Evolutionary conservation across 2,329 filamentous ascomycete species (phyloP).

Genomic region (Tothia fuscella): DNA sequence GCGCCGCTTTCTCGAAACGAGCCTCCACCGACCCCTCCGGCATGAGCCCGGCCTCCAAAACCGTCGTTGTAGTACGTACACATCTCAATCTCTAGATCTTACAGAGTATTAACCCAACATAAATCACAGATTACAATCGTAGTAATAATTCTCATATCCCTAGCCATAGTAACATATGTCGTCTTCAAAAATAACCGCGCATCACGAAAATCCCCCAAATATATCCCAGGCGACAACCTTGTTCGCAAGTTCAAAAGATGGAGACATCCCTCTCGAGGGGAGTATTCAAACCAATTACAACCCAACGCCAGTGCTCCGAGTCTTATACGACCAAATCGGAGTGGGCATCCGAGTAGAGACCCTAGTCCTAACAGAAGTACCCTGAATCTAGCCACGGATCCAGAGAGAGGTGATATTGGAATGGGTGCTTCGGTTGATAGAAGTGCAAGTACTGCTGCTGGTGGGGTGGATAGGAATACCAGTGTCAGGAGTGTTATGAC

Average conservation of each 20-base stretch:
- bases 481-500: slow-evolving; percentile 92
- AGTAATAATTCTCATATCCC: background rate
- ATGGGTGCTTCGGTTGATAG: background rate
- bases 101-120: background rate
- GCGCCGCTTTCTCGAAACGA: no score
- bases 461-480: slow-evolving; percentile 62
- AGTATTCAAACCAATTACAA: slow-evolving; percentile 8
- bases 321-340: slow-evolving; percentile 1
- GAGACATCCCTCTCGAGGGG: slow-evolving; percentile 1
- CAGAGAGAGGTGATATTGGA: slow-evolving; percentile 4
- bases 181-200: slow-evolving; percentile 2
- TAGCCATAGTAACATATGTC: background rate
- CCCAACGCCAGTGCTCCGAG: slow-evolving; percentile 3
- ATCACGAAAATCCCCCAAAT: background rate
- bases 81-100: no score
- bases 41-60: no score
- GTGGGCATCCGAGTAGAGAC: background rate
- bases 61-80: no score
- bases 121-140: background rate
- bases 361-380: background rate
- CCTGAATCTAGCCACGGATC: background rate
- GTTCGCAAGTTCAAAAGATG: slow-evolving; percentile 2
- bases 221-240: slow-evolving; percentile 1
- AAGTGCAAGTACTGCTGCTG: slow-evolving; percentile 15
- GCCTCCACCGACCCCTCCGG: no score